Conservation (phyloP, 2,329 filamentous ascomycete species). For the Venturiaceae sp. region DNA sequence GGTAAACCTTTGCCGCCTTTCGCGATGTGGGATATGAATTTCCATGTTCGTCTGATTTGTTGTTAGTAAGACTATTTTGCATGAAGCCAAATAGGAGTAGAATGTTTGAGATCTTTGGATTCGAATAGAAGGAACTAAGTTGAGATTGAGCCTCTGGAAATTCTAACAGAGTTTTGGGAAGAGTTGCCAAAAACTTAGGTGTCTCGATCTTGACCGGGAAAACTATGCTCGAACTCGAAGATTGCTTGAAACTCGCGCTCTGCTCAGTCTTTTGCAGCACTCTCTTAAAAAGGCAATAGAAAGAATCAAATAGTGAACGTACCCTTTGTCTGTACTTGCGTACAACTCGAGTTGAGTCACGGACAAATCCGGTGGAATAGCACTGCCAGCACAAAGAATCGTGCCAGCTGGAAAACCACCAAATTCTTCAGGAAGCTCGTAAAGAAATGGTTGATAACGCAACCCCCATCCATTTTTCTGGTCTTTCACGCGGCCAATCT, state of each 20-base stretch:
- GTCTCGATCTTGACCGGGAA: too few relatives aligned
- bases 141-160: too few relatives aligned
- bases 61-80: too few relatives aligned
- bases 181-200: too few relatives aligned
- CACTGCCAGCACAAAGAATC: slow-evolving; percentile 51
- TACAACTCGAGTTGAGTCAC: slow-evolving; percentile 62
- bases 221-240: too few relatives aligned
- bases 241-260: too few relatives aligned
- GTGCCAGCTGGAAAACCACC: slow-evolving; percentile 53
- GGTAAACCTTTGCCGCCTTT: slow-evolving; percentile 51
- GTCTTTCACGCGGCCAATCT: slow-evolving; percentile 54
- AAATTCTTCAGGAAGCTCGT: slow-evolving; percentile 49
- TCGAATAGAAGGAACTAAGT: too few relatives aligned
- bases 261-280: too few relatives aligned
- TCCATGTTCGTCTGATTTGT: slow-evolving; percentile 41
- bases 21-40: slow-evolving; percentile 57
- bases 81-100: too few relatives aligned
- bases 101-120: too few relatives aligned
- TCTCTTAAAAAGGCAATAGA: background rate
- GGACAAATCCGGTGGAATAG: slow-evolving; percentile 49
- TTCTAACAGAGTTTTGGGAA: too few relatives aligned
- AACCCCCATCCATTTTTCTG: slow-evolving; percentile 55
- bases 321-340: slow-evolving; percentile 50
- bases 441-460: slow-evolving; percentile 60
- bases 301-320: too few relatives aligned